Conservation (phyloP, 768 basidiomycete species). For the Fomitopsis serialis region DNA sequence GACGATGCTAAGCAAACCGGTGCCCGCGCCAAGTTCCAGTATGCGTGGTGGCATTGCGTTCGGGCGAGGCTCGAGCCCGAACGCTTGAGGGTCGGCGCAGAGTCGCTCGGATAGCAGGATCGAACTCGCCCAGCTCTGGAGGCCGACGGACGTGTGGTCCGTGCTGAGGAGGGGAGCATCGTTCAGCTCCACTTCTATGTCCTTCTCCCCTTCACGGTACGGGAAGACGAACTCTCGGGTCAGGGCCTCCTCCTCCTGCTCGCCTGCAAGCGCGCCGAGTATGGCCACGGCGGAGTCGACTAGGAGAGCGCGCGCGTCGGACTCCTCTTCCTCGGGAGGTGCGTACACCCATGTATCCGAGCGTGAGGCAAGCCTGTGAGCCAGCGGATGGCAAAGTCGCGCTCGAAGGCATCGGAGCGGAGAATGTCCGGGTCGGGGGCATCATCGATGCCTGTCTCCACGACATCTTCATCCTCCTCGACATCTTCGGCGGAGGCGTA, state of each 20-base stretch:
- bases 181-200: constrained; percentile 50
- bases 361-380: constrained; percentile 61
- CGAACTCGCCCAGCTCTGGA: constrained; percentile 82
- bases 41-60: constrained; percentile 23
- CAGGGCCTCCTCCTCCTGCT: constrained; percentile 38
- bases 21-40: constrained; percentile 83
- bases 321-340: constrained; percentile 29
- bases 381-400: constrained; percentile 67
- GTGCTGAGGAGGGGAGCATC: constrained; percentile 58
- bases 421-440: constrained; percentile 38
- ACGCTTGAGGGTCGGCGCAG: constrained; percentile 40
- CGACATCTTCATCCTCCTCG: constrained; percentile 26
- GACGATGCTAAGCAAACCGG: constrained; percentile 75
- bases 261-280: constrained; percentile 46
- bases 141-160: constrained; percentile 76
- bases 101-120: constrained; percentile 66
- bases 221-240: constrained; percentile 51
- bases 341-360: constrained; percentile 46
- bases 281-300: constrained; percentile 56
- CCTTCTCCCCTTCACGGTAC: constrained; percentile 3
- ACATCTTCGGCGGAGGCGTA: constrained; percentile 72
- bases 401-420: constrained; percentile 61
- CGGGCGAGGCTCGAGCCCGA: constrained; percentile 23
- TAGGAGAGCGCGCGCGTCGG: constrained; percentile 32
- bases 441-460: constrained; percentile 18